Percentiles rank a stretch among this genome's conserved stretches.
Conservation (phyloP, 2,329 filamentous ascomycete genomes). For the Fusarium keratoplasticum region DNA sequence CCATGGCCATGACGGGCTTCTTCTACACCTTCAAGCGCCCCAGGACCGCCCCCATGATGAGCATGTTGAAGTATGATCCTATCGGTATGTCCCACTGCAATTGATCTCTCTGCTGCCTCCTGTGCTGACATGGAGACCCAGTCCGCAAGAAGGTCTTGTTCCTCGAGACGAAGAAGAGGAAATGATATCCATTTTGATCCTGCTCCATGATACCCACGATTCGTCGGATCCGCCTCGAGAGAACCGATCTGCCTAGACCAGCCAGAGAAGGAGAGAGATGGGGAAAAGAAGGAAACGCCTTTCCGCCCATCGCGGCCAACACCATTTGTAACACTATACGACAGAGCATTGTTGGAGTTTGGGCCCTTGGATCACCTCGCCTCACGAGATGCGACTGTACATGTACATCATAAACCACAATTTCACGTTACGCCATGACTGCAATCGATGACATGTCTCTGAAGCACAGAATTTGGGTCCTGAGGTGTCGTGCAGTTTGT, state of each 20-base stretch:
- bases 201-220: slow-evolving; percentile 26
- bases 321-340: slow-evolving; percentile 46
- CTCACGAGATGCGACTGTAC: slow-evolving; percentile 38
- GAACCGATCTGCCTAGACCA: slow-evolving; percentile 11
- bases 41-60: slow-evolving; percentile 83
- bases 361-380: slow-evolving; percentile 31
- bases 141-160: slow-evolving; percentile 97
- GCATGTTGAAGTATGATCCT: slow-evolving; percentile 99
- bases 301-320: slow-evolving; percentile 10
- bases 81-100: slow-evolving; percentile 71
- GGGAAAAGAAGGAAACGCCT: neutral
- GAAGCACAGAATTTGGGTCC: slow-evolving; percentile 1
- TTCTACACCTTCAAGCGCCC: slow-evolving; percentile 92
- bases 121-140: slow-evolving; percentile 50
- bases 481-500: neutral
- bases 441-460: slow-evolving; percentile 2
- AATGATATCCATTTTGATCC: slow-evolving; percentile 50
- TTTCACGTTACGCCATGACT: slow-evolving; percentile 21
- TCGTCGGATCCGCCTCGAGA: slow-evolving; percentile 7
- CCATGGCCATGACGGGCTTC: slow-evolving; percentile 99
- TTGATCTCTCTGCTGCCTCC: neutral
- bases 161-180: slow-evolving; percentile 89
- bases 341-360: slow-evolving; percentile 48
- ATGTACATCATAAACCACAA: slow-evolving; percentile 42
- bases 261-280: slow-evolving; percentile 7